Conservation (phyloP, 495 filamentous ascomycete genomes). For the Lasiosphaeria miniovina region DNA sequence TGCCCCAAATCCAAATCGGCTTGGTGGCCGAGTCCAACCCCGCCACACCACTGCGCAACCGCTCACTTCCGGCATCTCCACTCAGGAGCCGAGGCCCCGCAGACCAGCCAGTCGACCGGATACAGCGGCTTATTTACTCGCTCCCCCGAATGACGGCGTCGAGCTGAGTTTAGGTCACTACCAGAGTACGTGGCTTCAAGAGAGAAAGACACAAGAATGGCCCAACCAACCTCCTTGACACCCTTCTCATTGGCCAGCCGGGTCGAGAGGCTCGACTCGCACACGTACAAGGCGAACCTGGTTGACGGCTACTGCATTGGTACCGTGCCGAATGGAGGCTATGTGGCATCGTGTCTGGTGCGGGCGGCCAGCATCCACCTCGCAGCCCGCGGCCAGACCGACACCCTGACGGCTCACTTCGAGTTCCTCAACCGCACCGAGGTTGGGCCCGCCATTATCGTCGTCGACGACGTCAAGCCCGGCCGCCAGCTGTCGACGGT, state of each 20-base stretch:
- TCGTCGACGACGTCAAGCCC: constrained; percentile 69
- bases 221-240: background rate
- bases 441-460: constrained; percentile 58
- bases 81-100: too few relatives aligned
- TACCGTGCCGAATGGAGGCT: constrained; percentile 80
- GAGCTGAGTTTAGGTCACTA: too few relatives aligned
- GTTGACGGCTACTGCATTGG: constrained; percentile 67
- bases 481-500: constrained; percentile 67
- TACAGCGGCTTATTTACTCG: too few relatives aligned
- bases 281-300: constrained; percentile 61
- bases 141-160: too few relatives aligned
- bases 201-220: background rate
- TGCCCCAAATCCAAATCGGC: too few relatives aligned
- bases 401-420: constrained; percentile 66
- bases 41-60: too few relatives aligned
- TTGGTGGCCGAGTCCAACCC: too few relatives aligned
- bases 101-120: too few relatives aligned
- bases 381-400: constrained; percentile 55
- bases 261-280: constrained; percentile 51
- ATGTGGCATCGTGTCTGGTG: constrained; percentile 62
- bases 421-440: constrained; percentile 69
- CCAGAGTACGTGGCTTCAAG: too few relatives aligned
- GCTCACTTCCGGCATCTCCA: too few relatives aligned
- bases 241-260: constrained; percentile 37
- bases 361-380: constrained; percentile 60